Base-by-base conservation (phyloP, 306 rosid species). In the Quercus ilex region DNA sequence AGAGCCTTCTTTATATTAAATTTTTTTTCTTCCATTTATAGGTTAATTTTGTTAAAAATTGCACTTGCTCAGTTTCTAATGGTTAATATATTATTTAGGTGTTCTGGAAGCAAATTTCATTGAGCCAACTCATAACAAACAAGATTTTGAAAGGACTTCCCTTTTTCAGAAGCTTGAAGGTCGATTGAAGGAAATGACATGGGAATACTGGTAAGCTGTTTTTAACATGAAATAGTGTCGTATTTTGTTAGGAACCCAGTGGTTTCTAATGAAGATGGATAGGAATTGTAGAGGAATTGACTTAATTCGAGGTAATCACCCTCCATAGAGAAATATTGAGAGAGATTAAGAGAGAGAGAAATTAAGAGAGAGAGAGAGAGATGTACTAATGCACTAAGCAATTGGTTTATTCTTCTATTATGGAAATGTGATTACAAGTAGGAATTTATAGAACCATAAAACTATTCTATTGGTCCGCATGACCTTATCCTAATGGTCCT, bases 81-180 rank as follows among this genome's bases (percentile, higher is more conserved):
- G 31, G 80, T 78, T 73, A 15, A 69, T 10, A 53, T 83, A 60
- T 67, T 75, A 56, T 75, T 43, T 71, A 95, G 99, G 99, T 77
- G 74, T 95, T 86, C 74, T 93, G 80, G 92, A 89, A 82, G 99
- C 99, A 74, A 89, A 93, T 86, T 93, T 93, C 86, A 71, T 93
- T 69, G 88, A 93, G 85, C 99, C 99, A 4, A 84, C 96, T 21
- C 99, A 95, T 85, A 88, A 91, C 81, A 95, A 95, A 84, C 99
- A 95, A 87, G 99, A 95, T 83, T 95, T 95, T 75, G 99, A 95
- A 88, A 91, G 83, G 88, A 93, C 97, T 79, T 84, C 94, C 55
- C 78, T 95, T 79, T 93, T 91, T 80, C 98, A 89, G 86, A 95
- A 91, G 87, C 96, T 95, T 82, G 97, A 91, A 89, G 76, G 2